phyloP scores from a whole-genome alignment of 371 early-diverging fungal species.

The Rhizopus arrhizus region DNA sequence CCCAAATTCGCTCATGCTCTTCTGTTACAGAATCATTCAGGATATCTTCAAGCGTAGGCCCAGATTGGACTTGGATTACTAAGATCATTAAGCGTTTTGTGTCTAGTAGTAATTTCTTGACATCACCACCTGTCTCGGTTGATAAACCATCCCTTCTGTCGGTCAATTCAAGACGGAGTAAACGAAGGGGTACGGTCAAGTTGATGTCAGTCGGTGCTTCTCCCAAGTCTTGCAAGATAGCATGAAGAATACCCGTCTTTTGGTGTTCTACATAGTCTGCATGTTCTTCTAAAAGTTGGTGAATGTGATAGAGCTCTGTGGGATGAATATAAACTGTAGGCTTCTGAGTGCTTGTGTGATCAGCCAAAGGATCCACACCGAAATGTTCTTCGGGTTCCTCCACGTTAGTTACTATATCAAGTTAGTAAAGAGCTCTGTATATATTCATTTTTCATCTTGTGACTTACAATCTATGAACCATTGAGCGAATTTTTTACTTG shows the following conservation, averaged over 20 bases:
- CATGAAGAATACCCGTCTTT: constrained; percentile 75
- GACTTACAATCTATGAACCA: constrained; percentile 74
- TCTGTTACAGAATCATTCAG: constrained; percentile 74
- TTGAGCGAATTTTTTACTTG: constrained; percentile 71
- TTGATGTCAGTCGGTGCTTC: constrained; percentile 67
- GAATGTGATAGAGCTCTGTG: constrained; percentile 87
- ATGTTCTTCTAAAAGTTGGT: constrained; percentile 78
- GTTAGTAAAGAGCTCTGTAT: neutral
- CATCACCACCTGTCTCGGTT: constrained; percentile 60
- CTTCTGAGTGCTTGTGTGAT: constrained; percentile 82
- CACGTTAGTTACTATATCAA: constrained; percentile 71
- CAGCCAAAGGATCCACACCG: constrained; percentile 88
- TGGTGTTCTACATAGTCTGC: constrained; percentile 65
- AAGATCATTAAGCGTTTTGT: constrained; percentile 90
- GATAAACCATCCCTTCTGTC: constrained; percentile 70
- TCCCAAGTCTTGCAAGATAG: constrained; percentile 83
- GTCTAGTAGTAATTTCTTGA: constrained; percentile 83
- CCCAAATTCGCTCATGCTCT: constrained; percentile 76
- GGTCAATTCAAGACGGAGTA: constrained; percentile 72
- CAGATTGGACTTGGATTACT: constrained; percentile 85
- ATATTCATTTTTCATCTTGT: neutral
- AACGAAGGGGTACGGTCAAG: constrained; percentile 53
- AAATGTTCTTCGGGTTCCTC: constrained; percentile 87
- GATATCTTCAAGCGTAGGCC: constrained; percentile 80
- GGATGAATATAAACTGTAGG: constrained; percentile 91